Conservation (phyloP, 352 stramenopile species). For the Phytophthora palmivora region DNA sequence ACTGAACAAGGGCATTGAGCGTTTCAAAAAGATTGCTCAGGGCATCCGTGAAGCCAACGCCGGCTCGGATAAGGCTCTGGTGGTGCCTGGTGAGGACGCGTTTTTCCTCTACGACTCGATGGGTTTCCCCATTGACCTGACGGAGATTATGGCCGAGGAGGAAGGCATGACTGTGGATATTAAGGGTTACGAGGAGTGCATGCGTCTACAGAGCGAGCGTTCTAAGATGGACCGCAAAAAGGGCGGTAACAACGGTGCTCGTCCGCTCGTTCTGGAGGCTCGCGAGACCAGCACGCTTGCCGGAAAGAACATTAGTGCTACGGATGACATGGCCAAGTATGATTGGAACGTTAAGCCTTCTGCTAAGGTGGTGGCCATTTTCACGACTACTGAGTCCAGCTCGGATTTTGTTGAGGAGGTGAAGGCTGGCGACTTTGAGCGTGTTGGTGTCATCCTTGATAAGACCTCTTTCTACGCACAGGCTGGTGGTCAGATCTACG, state of each 20-base stretch:
- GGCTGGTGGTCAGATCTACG: conserved; percentile 96
- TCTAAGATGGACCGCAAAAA: conserved; percentile 92
- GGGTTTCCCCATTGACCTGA: conserved; percentile 99
- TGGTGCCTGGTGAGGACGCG: conserved; percentile 94
- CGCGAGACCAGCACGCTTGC: conserved; percentile 94
- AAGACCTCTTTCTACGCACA: conserved; percentile 98
- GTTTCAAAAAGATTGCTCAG: conserved; percentile 90
- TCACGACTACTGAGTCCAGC: conserved; percentile 91
- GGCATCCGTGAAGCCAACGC: conserved; percentile 67
- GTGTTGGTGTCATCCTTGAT: conserved; percentile 97
- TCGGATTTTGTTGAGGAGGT: conserved; percentile 85
- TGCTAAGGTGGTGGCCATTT: conserved; percentile 93
- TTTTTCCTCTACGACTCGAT: conserved; percentile 99
- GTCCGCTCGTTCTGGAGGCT: conserved; percentile 93
- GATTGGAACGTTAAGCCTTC: conserved; percentile 86
- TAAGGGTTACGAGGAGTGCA: conserved; percentile 94
- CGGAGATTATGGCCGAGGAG: conserved; percentile 97
- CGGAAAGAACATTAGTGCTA: conserved; percentile 84
- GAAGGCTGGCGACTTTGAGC: conserved; percentile 80
- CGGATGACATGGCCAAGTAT: conserved; percentile 96
- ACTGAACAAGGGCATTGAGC: conserved; percentile 94
- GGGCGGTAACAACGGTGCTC: conserved; percentile 68
- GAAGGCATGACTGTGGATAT: conserved; percentile 94
- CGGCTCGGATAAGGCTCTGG: conserved; percentile 56
- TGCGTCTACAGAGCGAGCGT: conserved; percentile 90